Conservation (phyloP, 2,329 filamentous ascomycete genomes). For the Aspergillus oerlinghausenensis region DNA sequence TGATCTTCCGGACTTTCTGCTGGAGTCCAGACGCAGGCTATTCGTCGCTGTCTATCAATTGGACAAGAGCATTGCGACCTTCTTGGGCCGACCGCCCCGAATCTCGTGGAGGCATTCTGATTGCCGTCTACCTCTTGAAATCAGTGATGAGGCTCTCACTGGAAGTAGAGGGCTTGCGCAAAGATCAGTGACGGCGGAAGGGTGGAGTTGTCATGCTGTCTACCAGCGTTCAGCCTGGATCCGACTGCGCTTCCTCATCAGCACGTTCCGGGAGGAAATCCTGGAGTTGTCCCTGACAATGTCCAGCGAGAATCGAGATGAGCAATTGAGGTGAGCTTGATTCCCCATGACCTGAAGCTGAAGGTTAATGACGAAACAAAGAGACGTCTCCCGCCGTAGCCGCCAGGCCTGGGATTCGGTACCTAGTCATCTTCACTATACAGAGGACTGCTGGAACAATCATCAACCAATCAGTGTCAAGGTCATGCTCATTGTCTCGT, state of each 20-base stretch:
- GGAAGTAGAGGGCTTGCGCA: constrained; percentile 2
- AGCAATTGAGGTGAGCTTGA: constrained; percentile 15
- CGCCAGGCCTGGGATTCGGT: constrained; percentile 17
- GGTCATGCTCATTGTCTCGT: constrained; percentile 28
- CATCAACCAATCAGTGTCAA: constrained; percentile 21
- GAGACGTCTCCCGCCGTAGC: constrained; percentile 21
- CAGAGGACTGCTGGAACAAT: constrained; percentile 12
- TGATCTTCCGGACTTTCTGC: constrained; percentile 17
- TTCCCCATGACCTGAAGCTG: neutral
- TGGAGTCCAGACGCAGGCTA: constrained; percentile 20
- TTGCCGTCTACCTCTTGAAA: constrained; percentile 20
- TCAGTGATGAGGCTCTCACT: constrained; percentile 17
- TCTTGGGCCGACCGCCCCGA: constrained; percentile 24
- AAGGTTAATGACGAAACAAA: neutral
- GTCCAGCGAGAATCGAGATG: constrained; percentile 5
- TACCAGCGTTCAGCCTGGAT: constrained; percentile 22
- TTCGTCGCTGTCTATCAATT: constrained; percentile 25
- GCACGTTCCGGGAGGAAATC: constrained; percentile 24
- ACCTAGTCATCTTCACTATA: constrained; percentile 20
- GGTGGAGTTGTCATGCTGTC: constrained; percentile 15
- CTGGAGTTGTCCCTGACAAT: constrained; percentile 21
- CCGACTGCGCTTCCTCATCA: constrained; percentile 21
- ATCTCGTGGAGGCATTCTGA: constrained; percentile 21
- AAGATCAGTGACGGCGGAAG: constrained; percentile 12
- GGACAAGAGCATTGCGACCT: constrained; percentile 27